Evolutionary conservation across 75 land plant species (phyloP), one percentile per base, ranked within the genome.

Genomic region (Chamaecyparis obtusa): DNA sequence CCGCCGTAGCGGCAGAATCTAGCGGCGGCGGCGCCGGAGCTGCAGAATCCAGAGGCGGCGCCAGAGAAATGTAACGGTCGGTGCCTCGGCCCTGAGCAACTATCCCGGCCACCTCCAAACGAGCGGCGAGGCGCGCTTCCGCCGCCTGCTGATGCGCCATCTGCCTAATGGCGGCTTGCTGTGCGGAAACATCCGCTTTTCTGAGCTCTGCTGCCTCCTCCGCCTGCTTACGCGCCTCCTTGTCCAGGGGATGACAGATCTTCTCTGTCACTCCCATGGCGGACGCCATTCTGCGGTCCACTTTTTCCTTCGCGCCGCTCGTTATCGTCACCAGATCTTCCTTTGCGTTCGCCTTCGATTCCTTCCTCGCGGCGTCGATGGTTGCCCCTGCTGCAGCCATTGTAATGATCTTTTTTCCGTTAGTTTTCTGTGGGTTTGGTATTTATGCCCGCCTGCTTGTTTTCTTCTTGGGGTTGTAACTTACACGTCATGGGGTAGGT

Each of bases 231-330:
- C 88, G 49, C 55, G 88, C 76, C 21, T 56, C 24, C 74, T 69
- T 33, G 72, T 86, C 87, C 36, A 86, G 36, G 14, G 89, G 89
- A 33, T 89, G 89, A 19, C 67, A 46, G 5, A 86, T 3, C 64
- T 86, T 86, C 13, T 46, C 35, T 13, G 27, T 32, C 4, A 48
- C 35, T 15, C 49, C 88, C 5, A 71, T n/a, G n/a, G 46, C 83
- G 55, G 57, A 76, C 9, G 87, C 89, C 71, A 80, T 8, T 0
- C 83, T 41, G 1, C 71, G 55, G 46, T 89, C 89, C 35, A 89
- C 83, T 83, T 89, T 89, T 87, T 89, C 89, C 3, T 88, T 88
- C 2, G 89, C 89, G 10, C 89, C 89, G 36, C 84, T 86, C 2
- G 87, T 86, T 2, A 89, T 43, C 16, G 56, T 60, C 11, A 76